Percentiles rank a stretch among this genome's conserved stretches.
Conservation (phyloP, 345 rosid species). For the Bruguiera sexangula region DNA sequence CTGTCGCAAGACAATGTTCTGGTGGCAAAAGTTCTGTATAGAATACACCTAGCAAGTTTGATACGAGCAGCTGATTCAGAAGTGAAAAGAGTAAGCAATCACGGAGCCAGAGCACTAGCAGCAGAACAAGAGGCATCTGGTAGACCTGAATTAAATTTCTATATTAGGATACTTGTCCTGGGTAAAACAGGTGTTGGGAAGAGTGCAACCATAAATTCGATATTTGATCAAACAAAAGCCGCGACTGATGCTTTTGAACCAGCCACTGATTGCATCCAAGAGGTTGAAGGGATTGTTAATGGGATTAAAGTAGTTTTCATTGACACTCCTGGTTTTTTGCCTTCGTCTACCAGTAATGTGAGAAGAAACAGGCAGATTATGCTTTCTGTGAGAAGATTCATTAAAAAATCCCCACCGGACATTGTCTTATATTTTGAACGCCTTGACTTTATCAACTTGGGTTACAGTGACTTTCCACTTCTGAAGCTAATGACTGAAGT, state of each 20-base stretch:
- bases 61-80: slow-evolving; percentile 73
- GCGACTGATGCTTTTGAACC: slow-evolving; percentile 77
- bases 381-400: slow-evolving; percentile 60
- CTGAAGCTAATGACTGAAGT: slow-evolving; percentile 73
- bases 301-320: slow-evolving; percentile 78
- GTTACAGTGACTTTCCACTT: slow-evolving; percentile 66
- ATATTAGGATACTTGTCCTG: slow-evolving; percentile 67
- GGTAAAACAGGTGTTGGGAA: slow-evolving; percentile 98
- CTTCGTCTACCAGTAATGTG: slow-evolving; percentile 44
- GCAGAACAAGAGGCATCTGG: slow-evolving; percentile 73
- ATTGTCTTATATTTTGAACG: slow-evolving; percentile 78
- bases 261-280: slow-evolving; percentile 59
- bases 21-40: slow-evolving; percentile 76
- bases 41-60: slow-evolving; percentile 69
- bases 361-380: slow-evolving; percentile 73
- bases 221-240: slow-evolving; percentile 63
- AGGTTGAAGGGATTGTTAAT: slow-evolving; percentile 58
- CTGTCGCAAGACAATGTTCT: slow-evolving; percentile 55
- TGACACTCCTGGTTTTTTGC: slow-evolving; percentile 87
- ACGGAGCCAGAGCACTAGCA: slow-evolving; percentile 52
- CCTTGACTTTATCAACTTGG: slow-evolving; percentile 59
- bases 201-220: slow-evolving; percentile 93
- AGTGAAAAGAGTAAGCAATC: slow-evolving; percentile 47
- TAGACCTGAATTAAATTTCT: slow-evolving; percentile 59
- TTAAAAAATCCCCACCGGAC: slow-evolving; percentile 76